Evolutionary conservation across 2,329 filamentous ascomycete genomes (phyloP), one percentile per base, ranked within the genome.

Genomic region (Penicillium digitatum): DNA sequence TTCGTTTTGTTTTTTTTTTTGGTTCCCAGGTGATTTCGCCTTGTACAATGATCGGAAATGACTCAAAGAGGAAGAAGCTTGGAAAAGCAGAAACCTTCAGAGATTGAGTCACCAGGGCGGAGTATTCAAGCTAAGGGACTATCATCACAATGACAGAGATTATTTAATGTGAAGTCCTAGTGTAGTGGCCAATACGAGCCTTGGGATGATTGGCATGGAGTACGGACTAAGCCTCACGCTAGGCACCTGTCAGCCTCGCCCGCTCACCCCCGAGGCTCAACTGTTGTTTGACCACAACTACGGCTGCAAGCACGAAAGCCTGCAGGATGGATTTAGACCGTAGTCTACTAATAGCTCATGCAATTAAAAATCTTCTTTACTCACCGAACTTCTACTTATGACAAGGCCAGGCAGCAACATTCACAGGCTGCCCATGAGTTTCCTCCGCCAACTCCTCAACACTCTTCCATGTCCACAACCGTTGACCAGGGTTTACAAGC

Each of bases 391-490:
- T 31, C 14, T 49, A 58, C n/a, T 56, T 44, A 54, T 64, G 16
- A 12, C n/a, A 14, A 49, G 57, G 55, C 57, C 60, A 62, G 8
- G 11, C 38, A 42, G 54, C 46, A 22, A 65, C 61, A 34, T 31
- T 55, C 66, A 63, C 68, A 5, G 67, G 68, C 34, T 46, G 57
- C 3, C 69, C 70, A 8, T 45, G 40, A 0, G 60, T 66, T 47
- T 67, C 61, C 40, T 48, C 50, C 3, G 67, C 68, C 48, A 69
- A 54, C 45, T 68, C 65, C 20, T 54, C 44, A 50, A 72, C 55
- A 16, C 59, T 67, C 54, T 63, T 69, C 70, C 69, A 73, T 35
- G 57, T 64, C 65, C 69, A 73, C 16, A 62, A 24, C 24, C 31
- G 57, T 48, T 71, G 55, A 3, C 54, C 60, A 3, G 64, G 66